These are phyloP conservation scores for Morella rubra DNA, from an alignment of 306 rosid species.

Conservation along the genomic window DNA sequence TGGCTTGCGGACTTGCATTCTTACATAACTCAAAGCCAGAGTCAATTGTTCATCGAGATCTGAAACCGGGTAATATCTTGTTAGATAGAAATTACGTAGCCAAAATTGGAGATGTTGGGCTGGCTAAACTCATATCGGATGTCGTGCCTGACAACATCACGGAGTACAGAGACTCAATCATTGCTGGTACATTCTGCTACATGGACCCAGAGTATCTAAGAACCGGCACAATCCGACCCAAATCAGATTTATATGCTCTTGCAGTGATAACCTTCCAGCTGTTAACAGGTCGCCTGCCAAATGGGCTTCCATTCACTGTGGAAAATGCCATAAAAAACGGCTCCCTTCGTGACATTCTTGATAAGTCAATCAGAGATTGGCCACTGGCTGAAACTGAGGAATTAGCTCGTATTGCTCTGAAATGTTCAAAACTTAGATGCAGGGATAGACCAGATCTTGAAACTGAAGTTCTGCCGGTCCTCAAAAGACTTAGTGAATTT, in stretches of 20 bases:
- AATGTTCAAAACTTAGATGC: conserved; percentile 79
- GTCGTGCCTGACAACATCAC: conserved; percentile 78
- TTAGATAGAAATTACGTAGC: conserved; percentile 73
- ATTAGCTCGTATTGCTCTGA: conserved; percentile 62
- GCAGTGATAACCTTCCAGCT: conserved; percentile 77
- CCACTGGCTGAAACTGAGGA: conserved; percentile 72
- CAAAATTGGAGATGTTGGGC: conserved; percentile 90
- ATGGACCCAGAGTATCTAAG: conserved; percentile 98
- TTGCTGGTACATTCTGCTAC: conserved; percentile 90
- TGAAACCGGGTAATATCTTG: conserved; percentile 91
- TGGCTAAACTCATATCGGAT: conserved; percentile 75
- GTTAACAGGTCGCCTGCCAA: conserved; percentile 67
- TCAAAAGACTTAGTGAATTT: conserved; percentile 51
- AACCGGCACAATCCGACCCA: conserved; percentile 87
- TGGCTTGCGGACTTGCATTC: conserved; percentile 87
- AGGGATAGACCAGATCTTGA: conserved; percentile 96
- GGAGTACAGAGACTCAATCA: conserved; percentile 73
- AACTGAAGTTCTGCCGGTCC: conserved; percentile 79
- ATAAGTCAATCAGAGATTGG: conserved; percentile 78
- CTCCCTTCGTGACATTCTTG: conserved; percentile 55
- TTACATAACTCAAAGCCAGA: conserved; percentile 83
- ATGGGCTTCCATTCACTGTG: conserved; percentile 48
- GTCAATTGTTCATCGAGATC: conserved; percentile 86
- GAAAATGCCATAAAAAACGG: conserved; percentile 69
- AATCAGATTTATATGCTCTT: conserved; percentile 88